Evolutionary conservation across 139 green algal genomes (phyloP).

Genomic region (Auxenochlorella pyrenoidosa): DNA sequence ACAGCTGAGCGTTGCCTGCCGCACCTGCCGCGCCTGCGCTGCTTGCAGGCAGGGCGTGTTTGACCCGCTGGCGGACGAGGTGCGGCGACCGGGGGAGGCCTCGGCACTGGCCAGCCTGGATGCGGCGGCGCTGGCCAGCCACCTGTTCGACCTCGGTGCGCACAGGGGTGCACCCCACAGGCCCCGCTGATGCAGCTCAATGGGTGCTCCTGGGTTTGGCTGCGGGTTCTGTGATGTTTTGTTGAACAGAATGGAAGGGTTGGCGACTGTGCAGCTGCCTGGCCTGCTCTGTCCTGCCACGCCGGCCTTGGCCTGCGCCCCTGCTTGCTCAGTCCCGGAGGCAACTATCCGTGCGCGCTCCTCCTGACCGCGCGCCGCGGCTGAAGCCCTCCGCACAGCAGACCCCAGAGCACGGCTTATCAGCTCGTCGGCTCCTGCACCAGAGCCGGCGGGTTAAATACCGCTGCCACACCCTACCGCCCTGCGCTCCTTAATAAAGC

Average conservation of each 20-base stretch:
- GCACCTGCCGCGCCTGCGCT: not conserved
- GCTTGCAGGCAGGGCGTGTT: conserved; percentile 68
- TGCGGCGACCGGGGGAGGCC: conserved; percentile 28
- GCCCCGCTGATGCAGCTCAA: too few relatives aligned
- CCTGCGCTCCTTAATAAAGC: not conserved
- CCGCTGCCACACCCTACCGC: conserved; percentile 33
- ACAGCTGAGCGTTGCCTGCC: not conserved
- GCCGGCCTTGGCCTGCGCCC: not conserved
- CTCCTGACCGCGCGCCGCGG: not conserved
- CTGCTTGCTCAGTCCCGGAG: conserved; percentile 14
- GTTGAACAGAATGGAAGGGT: too few relatives aligned
- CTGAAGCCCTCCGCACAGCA: conserved; percentile 53
- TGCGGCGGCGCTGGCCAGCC: conserved; percentile 47
- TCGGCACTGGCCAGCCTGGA: conserved; percentile 50
- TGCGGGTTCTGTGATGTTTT: too few relatives aligned
- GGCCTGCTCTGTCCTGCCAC: not conserved
- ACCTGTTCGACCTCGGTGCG: conserved; percentile 73
- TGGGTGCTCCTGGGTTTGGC: too few relatives aligned
- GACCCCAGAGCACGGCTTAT: conserved; percentile 24
- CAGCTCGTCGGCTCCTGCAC: conserved; percentile 27
- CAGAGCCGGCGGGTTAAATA: conserved; percentile 47
- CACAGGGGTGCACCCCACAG: too few relatives aligned
- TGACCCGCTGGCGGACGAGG: conserved; percentile 61
- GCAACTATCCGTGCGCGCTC: conserved; percentile 47
- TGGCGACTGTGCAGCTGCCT: not conserved